These are phyloP conservation scores for Camelina hispida DNA, from an alignment of 345 rosid genomes.

Conservation along the genomic window DNA sequence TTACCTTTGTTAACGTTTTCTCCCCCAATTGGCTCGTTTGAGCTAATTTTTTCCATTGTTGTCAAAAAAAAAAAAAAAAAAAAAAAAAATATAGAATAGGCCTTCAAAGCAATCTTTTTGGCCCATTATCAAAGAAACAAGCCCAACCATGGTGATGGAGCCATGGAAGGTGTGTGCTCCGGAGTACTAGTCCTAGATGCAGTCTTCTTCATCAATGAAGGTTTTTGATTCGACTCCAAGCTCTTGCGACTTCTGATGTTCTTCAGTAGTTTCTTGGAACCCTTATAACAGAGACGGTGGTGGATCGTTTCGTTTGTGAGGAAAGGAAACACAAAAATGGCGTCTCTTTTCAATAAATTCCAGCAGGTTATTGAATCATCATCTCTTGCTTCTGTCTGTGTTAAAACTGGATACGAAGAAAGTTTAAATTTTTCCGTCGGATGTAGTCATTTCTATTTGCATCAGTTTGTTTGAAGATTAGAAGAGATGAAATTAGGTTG, in stretches of 20 bases:
- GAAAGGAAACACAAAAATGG: conserved; percentile 18
- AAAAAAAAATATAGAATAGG: too few relatives aligned
- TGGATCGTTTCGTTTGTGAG: conserved; percentile 14
- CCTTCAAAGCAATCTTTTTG: background rate
- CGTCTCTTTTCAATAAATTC: conserved; percentile 46
- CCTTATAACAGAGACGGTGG: background rate
- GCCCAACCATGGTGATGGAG: conserved; percentile 22
- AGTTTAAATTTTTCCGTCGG: conserved; percentile 2
- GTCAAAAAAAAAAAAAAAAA: too few relatives aligned
- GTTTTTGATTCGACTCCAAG: conserved; percentile 12
- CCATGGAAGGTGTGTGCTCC: conserved; percentile 22
- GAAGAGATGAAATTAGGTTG: conserved; percentile 17
- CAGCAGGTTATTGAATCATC: conserved; percentile 34
- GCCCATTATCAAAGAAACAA: conserved; percentile 27
- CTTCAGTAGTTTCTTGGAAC: background rate
- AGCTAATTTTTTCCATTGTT: too few relatives aligned
- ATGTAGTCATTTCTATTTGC: background rate
- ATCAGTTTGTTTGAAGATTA: background rate
- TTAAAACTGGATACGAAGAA: conserved; percentile 25
- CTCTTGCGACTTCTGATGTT: conserved; percentile 23
- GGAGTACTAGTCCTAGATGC: conserved; percentile 13
- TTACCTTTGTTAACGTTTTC: too few relatives aligned
- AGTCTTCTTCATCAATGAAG: conserved; percentile 28
- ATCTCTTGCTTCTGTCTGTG: conserved; percentile 29
- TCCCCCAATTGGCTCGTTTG: too few relatives aligned